Percentiles rank a stretch among this genome's conserved stretches.
Conservation (phyloP, 768 basidiomycete species). For the Boletellus emodensis region DNA sequence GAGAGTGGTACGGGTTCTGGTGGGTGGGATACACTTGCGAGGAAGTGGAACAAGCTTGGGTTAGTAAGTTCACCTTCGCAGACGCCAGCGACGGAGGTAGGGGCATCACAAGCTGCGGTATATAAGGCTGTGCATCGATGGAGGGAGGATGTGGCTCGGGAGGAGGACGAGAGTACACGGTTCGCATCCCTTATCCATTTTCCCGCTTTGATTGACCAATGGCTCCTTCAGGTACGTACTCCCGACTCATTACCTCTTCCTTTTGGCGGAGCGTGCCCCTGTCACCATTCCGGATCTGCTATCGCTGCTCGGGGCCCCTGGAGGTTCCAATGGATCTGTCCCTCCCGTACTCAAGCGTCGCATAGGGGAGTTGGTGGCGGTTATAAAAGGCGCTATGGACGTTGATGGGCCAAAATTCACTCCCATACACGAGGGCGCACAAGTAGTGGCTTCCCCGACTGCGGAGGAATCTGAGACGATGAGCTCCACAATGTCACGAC, state of each 20-base stretch:
- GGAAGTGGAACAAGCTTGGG: slow-evolving; percentile 75
- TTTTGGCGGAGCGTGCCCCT: slow-evolving; percentile 67
- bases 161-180: slow-evolving; percentile 84
- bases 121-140: slow-evolving; percentile 75
- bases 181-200: slow-evolving; percentile 33
- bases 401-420: not conserved
- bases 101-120: slow-evolving; percentile 51
- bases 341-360: slow-evolving; percentile 62
- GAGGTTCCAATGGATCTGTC: slow-evolving; percentile 32
- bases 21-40: slow-evolving; percentile 76
- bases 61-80: slow-evolving; percentile 27
- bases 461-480: slow-evolving; percentile 4
- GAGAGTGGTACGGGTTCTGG: slow-evolving; percentile 58
- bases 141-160: slow-evolving; percentile 74
- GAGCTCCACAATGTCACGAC: slow-evolving; percentile 3
- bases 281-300: slow-evolving; percentile 60
- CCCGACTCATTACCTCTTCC: slow-evolving; percentile 70
- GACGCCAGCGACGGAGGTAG: slow-evolving; percentile 33
- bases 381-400: slow-evolving; percentile 51
- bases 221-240: slow-evolving; percentile 56
- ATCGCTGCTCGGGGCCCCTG: slow-evolving; percentile 42
- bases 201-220: not conserved
- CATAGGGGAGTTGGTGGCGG: slow-evolving; percentile 59
- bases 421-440: not conserved
- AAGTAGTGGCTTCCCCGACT: not conserved